Conservation (phyloP, 805 yeast species). For the Myxozyma sirexii region DNA sequence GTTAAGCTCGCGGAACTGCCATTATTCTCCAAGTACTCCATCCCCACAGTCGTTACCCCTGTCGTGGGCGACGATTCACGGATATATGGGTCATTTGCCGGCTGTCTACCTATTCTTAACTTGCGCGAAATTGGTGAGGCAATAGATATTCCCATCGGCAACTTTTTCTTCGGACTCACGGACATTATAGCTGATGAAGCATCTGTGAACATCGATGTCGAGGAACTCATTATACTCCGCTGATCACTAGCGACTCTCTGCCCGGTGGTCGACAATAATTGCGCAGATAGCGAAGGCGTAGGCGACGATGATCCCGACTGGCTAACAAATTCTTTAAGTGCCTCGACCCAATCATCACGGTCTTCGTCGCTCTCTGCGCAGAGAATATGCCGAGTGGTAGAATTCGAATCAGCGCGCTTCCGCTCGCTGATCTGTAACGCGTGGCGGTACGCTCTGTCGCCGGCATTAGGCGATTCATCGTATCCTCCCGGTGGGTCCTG, state of each 20-base stretch:
- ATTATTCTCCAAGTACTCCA: background rate
- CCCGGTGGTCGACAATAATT: background rate
- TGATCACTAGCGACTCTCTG: conserved; percentile 4
- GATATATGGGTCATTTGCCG: background rate
- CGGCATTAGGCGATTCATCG: conserved; percentile 7
- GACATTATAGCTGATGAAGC: conserved; percentile 4
- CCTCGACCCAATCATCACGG: conserved; percentile 70
- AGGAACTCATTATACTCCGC: conserved; percentile 7
- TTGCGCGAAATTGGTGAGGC: conserved; percentile 22
- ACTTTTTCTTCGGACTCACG: conserved; percentile 18
- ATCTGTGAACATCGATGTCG: background rate
- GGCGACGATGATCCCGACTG: conserved; percentile 9
- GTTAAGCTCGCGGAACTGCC: conserved; percentile 1
- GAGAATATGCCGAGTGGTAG: conserved; percentile 53
- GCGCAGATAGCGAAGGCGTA: conserved; percentile 10
- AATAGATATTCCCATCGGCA: conserved; percentile 16
- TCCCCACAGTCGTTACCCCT: background rate
- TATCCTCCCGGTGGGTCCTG: conserved; percentile 20
- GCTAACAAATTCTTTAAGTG: conserved; percentile 37
- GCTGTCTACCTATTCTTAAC: background rate
- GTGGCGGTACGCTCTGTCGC: conserved; percentile 51
- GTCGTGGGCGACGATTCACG: background rate
- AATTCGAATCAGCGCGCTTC: conserved; percentile 43
- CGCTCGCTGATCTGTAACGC: conserved; percentile 56
- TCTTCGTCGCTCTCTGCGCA: conserved; percentile 82